Evolutionary conservation across 2,329 filamentous ascomycete genomes (phyloP).

Genomic region (Samsoniella hepiali): DNA sequence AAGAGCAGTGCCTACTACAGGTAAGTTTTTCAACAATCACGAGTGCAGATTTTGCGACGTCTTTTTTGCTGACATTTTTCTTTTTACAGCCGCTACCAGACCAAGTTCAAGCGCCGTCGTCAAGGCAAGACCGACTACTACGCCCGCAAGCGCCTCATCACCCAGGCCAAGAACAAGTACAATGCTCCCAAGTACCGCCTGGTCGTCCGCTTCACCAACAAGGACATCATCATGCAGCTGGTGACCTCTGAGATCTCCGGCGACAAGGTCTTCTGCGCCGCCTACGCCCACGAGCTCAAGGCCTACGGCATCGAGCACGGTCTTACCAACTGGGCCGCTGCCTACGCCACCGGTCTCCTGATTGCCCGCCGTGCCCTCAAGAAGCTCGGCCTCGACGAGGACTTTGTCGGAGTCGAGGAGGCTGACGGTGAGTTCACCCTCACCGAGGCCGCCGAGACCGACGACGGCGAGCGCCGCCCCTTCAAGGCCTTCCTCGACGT

Average conservation of each 20-base stretch:
- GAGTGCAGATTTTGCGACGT: background rate
- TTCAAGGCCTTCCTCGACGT: conserved; percentile 99
- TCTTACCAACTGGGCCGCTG: conserved; percentile 99
- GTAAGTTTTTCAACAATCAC: conserved; percentile 52
- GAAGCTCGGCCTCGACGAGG: conserved; percentile 94
- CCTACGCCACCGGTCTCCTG: conserved; percentile 94
- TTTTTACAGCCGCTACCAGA: conserved; percentile 83
- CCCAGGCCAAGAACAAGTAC: conserved; percentile 99
- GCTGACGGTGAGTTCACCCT: conserved; percentile 92
- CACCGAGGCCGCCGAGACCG: conserved; percentile 89
- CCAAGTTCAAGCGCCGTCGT: conserved; percentile 98
- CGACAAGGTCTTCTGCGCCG: conserved; percentile 92
- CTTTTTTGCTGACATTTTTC: conserved; percentile 28
- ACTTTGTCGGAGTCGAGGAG: conserved; percentile 95
- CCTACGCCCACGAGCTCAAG: conserved; percentile 97
- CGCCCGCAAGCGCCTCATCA: conserved; percentile 98
- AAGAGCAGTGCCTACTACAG: conserved; percentile 99
- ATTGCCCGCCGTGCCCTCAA: conserved; percentile 93
- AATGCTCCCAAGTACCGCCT: conserved; percentile 99
- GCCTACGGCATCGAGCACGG: conserved; percentile 97
- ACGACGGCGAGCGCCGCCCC: conserved; percentile 90
- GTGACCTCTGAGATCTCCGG: conserved; percentile 93
- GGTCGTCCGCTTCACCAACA: conserved; percentile 99
- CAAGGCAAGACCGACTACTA: conserved; percentile 99
- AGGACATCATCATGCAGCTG: conserved; percentile 98